Base-by-base conservation (phyloP, 2,329 filamentous ascomycete genomes). In the Juglanconis sp. region DNA sequence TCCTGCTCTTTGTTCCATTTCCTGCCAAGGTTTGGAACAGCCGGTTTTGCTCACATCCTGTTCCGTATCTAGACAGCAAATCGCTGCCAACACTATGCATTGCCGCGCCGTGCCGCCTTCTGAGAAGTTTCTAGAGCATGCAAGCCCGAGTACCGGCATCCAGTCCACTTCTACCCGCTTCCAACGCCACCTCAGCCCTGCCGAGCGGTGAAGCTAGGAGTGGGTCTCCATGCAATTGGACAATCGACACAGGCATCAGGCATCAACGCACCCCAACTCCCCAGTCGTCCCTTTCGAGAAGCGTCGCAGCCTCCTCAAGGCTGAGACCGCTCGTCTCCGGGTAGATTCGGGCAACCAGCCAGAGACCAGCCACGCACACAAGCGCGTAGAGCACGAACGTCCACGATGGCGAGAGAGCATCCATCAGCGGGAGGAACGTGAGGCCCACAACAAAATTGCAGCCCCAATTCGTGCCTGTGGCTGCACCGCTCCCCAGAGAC, bases 351-450 rank as follows among this genome's bases (percentile, higher is more conserved):
- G 87, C 92, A 10, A 96, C 81, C 6, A 81, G 76, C 30, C 81
- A 69, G 81, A 90, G 95, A 0, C 91, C 91, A 1, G 75, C 69
- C 1, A 77, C 73, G 70, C 92, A 96, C 1, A 97, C 77, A 0
- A 72, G 68, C 0, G 89, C 89, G 74, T 97, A 98, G n/a, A 89
- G 72, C 0, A 85, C 81, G 77, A 98, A 97, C 0, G 92, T 96
- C 78, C 86, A 88, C 6, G 82, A 79, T 1, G 92, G 88, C 5
- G 85, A 88, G 65, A 96, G 70, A 9, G 79, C 74, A 63, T 93
- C 86, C 89, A 96, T 92, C 79, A 97, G 83, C 0, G 92, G 92
- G 68, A 98, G 71, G 68, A 98, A 98, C 0, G 91, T 95, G 63
- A 96, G 76, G 0, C 92, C 93, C 1, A 97, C 82, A 17, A 95